A percentile compares a stretch with the other conserved stretches of the same genome.
Conservation (phyloP, 352 stramenopile species). For the Paralagenidium karlingii region DNA sequence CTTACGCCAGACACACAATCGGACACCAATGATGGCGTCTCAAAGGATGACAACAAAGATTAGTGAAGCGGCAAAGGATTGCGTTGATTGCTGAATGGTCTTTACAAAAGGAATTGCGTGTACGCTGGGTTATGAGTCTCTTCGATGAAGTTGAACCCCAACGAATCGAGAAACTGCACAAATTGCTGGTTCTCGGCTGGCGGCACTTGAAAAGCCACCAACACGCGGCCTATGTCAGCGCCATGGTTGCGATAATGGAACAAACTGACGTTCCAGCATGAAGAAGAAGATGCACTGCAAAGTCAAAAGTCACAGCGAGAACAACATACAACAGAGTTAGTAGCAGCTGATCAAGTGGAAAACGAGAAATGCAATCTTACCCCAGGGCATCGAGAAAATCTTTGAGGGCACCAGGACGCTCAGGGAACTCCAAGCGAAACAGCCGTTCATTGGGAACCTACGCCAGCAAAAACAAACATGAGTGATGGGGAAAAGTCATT, state of each 20-base stretch:
- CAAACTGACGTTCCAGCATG: conserved; percentile 92
- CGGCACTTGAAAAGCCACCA: conserved; percentile 93
- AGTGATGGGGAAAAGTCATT: neutral
- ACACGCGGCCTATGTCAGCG: conserved; percentile 94
- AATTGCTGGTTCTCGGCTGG: conserved; percentile 39
- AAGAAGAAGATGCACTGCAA: conserved; percentile 22
- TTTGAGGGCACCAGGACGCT: conserved; percentile 82
- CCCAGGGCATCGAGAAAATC: conserved; percentile 88
- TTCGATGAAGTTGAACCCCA: conserved; percentile 72
- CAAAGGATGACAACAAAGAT: no score
- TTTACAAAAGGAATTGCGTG: conserved; percentile 68
- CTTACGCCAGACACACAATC: no score
- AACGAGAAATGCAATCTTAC: conserved; percentile 8
- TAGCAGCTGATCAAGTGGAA: neutral
- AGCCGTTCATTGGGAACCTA: conserved; percentile 86
- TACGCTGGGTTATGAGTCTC: conserved; percentile 79
- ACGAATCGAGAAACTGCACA: conserved; percentile 36
- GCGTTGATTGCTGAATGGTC: no score
- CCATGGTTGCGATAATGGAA: conserved; percentile 99
- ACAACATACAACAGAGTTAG: conserved; percentile 1
- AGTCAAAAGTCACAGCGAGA: no score
- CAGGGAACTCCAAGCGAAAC: conserved; percentile 95
- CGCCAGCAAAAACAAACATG: neutral
- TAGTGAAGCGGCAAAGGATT: no score
- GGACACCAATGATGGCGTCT: no score